phyloP scores from a whole-genome alignment of 1,139 yeast genomes.

The Saccharomyces hybrid region DNA sequence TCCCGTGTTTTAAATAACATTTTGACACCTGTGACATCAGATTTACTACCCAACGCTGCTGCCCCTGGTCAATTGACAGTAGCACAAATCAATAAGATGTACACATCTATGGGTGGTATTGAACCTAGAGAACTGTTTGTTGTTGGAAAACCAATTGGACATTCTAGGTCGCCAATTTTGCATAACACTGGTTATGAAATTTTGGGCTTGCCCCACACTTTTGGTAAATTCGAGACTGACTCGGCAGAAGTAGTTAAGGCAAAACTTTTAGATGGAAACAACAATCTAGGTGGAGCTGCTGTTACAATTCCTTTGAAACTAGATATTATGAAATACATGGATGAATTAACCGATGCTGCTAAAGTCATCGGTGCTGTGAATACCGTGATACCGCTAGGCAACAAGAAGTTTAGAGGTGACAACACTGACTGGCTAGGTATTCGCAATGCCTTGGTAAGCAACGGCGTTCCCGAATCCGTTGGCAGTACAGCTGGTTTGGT shows the following conservation, averaged over 20 bases:
- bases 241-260: slow-evolving; percentile 46
- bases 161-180: slow-evolving; percentile 81
- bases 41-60: slow-evolving; percentile 52
- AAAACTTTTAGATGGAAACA: slow-evolving; percentile 40
- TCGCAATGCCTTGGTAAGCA: slow-evolving; percentile 52
- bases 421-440: slow-evolving; percentile 98
- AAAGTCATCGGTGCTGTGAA: slow-evolving; percentile 84
- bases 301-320: slow-evolving; percentile 86
- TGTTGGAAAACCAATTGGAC: slow-evolving; percentile 75
- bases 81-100: slow-evolving; percentile 52
- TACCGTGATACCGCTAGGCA: slow-evolving; percentile 58
- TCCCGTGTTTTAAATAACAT: slow-evolving; percentile 69
- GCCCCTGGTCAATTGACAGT: slow-evolving; percentile 74
- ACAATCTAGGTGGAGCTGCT: slow-evolving; percentile 77
- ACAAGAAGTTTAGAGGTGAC: slow-evolving; percentile 63
- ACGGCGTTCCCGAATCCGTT: slow-evolving; percentile 47
- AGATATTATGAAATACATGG: slow-evolving; percentile 61
- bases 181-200: slow-evolving; percentile 70
- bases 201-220: slow-evolving; percentile 72
- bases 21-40: slow-evolving; percentile 81
- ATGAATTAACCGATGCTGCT: slow-evolving; percentile 66
- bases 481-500: slow-evolving; percentile 53
- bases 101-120: slow-evolving; percentile 57
- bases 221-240: slow-evolving; percentile 63
- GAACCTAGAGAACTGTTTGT: slow-evolving; percentile 57